Conservation (phyloP, 2,329 filamentous ascomycete species). For the Aspergillus quadricinctus region DNA sequence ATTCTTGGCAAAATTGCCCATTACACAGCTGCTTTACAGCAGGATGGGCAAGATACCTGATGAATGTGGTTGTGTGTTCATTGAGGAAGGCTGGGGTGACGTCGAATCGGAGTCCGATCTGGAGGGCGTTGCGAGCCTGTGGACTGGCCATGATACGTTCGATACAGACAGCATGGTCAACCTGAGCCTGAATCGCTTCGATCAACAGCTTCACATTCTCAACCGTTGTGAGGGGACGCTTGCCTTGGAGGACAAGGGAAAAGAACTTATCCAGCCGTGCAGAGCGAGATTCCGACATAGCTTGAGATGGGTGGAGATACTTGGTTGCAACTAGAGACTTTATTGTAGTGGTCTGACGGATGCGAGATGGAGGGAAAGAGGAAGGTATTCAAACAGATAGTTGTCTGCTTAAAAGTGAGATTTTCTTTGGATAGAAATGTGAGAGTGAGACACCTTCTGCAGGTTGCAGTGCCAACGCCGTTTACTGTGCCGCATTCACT, state of each 20-base stretch:
- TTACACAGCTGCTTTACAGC: constrained; percentile 47
- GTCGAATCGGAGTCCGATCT: constrained; percentile 42
- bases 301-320: constrained; percentile 1
- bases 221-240: constrained; percentile 34
- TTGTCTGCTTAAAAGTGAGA: background rate
- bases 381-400: background rate
- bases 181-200: constrained; percentile 45
- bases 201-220: constrained; percentile 45
- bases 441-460: background rate
- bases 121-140: constrained; percentile 33
- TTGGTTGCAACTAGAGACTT: too few relatives aligned
- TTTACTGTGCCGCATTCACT: background rate
- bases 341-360: too few relatives aligned
- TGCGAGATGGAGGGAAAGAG: background rate
- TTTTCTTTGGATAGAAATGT: background rate
- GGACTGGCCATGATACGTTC: constrained; percentile 38
- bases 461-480: background rate
- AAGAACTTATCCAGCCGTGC: constrained; percentile 38
- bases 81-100: constrained; percentile 45
- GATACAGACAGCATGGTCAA: constrained; percentile 38
- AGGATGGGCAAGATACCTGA: constrained; percentile 40
- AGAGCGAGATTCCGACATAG: constrained; percentile 11
- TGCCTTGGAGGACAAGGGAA: constrained; percentile 35
- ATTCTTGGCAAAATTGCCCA: constrained; percentile 47
- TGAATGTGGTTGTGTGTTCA: constrained; percentile 29